Evolutionary conservation across 768 basidiomycete genomes (phyloP).

Genomic region (Phaeotremella fagi): DNA sequence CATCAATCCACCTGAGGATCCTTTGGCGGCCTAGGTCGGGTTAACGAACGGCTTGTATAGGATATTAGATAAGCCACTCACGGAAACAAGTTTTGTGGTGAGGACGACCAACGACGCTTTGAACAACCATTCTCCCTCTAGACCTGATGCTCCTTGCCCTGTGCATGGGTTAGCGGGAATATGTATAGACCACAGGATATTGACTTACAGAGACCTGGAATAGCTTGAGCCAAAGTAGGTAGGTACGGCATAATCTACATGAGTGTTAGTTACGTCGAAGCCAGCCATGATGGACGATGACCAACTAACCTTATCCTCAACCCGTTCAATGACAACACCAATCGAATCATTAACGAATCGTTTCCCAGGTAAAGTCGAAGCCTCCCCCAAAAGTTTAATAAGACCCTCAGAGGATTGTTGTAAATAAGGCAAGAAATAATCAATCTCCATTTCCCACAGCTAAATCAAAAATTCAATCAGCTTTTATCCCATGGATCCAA

Average conservation of each 20-base stretch:
- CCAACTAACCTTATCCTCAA: conserved; percentile 31
- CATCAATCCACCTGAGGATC: conserved; percentile 38
- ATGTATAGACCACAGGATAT: background rate
- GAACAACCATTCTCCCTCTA: conserved; percentile 49
- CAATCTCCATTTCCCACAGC: conserved; percentile 45
- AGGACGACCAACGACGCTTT: conserved; percentile 45
- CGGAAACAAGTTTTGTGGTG: conserved; percentile 39
- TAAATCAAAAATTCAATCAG: background rate
- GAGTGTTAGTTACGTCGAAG: background rate
- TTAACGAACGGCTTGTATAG: conserved; percentile 2
- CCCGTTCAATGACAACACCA: conserved; percentile 44
- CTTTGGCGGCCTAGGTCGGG: conserved; percentile 25
- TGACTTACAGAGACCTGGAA: conserved; percentile 41
- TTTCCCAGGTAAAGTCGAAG: conserved; percentile 41
- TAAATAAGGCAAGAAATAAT: conserved; percentile 40
- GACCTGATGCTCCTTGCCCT: conserved; percentile 39
- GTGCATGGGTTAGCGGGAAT: background rate
- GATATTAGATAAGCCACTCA: conserved; percentile 4
- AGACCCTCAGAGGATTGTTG: conserved; percentile 36
- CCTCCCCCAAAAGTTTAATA: conserved; percentile 40
- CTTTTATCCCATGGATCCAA: background rate
- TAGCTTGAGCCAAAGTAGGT: conserved; percentile 34
- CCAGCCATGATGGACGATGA: background rate
- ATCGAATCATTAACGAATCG: conserved; percentile 40
- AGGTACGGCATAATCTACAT: conserved; percentile 39